Percentiles rank a stretch among this genome's conserved stretches.
phyloP scores from a whole-genome alignment of 306 rosid species.

The Acacia melanoxylon region DNA sequence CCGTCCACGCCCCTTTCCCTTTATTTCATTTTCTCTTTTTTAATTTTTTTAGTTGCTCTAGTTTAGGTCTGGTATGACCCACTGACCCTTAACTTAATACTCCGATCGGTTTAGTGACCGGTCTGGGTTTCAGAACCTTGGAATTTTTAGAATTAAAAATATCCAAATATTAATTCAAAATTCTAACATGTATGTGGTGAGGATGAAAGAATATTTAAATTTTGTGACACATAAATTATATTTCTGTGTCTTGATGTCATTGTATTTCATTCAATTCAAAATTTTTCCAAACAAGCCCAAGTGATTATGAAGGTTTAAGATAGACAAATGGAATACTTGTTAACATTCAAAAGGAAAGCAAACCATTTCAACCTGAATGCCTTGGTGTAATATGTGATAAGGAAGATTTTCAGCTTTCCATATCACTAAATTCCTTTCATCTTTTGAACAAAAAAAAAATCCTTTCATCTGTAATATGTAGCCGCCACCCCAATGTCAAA shows the following conservation, averaged over 20 bases:
- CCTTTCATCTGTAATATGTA: conserved; percentile 27
- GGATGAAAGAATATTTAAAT: neutral
- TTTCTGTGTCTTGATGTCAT: no score
- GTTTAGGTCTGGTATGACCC: no score
- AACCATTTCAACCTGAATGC: neutral
- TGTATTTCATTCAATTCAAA: neutral
- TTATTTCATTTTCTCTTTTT: no score
- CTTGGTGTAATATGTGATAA: neutral
- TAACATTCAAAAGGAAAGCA: neutral
- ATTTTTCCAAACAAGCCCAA: neutral
- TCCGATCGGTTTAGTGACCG: no score
- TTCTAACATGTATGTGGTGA: neutral
- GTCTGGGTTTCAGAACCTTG: no score
- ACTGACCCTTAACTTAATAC: no score
- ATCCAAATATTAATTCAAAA: no score
- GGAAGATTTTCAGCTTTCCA: neutral
- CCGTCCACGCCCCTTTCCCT: no score
- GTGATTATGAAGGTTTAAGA: neutral
- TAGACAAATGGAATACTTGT: neutral
- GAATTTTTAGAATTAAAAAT: no score
- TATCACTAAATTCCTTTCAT: conserved; percentile 14
- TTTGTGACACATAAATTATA: neutral
- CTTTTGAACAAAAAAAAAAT: no score
- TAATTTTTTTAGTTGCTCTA: no score
- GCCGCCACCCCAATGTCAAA: conserved; percentile 73